phyloP scores from a whole-genome alignment of 2,329 filamentous ascomycete genomes.

The Claviceps paspali region DNA sequence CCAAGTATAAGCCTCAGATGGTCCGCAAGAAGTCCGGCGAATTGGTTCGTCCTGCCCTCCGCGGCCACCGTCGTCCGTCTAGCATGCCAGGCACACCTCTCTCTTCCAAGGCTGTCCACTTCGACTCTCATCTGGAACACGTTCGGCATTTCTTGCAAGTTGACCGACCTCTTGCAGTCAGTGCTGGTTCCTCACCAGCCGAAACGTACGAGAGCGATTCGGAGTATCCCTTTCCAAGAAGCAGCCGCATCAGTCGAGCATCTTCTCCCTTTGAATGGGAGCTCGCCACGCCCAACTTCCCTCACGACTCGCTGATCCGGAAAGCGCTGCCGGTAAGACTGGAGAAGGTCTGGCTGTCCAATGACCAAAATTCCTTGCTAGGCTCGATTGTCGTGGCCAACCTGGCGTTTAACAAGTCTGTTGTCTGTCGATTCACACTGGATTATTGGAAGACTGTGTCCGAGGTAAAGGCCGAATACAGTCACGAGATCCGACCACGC shows the following conservation, averaged over 20 bases:
- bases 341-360: slow-evolving; percentile 74
- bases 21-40: slow-evolving; percentile 97
- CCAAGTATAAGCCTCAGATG: slow-evolving; percentile 65
- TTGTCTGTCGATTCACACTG: slow-evolving; percentile 86
- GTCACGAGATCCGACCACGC: slow-evolving; percentile 57
- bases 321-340: slow-evolving; percentile 56
- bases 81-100: slow-evolving; percentile 97
- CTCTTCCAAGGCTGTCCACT: slow-evolving; percentile 94
- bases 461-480: slow-evolving; percentile 80
- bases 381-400: slow-evolving; percentile 79
- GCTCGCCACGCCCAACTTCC: slow-evolving; percentile 72
- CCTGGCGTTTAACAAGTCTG: slow-evolving; percentile 72
- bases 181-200: slow-evolving; percentile 79
- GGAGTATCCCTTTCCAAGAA: slow-evolving; percentile 70
- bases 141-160: slow-evolving; percentile 91
- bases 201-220: slow-evolving; percentile 75
- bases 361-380: slow-evolving; percentile 73
- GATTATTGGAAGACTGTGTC: slow-evolving; percentile 99
- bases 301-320: slow-evolving; percentile 36
- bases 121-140: slow-evolving; percentile 90
- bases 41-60: slow-evolving; percentile 80
- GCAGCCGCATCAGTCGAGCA: slow-evolving; percentile 18
- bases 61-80: slow-evolving; percentile 65
- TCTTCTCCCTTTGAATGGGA: slow-evolving; percentile 65
- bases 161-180: slow-evolving; percentile 89